Conservation (phyloP, 2,329 filamentous ascomycete species). For the Diaporthe nobilis region DNA sequence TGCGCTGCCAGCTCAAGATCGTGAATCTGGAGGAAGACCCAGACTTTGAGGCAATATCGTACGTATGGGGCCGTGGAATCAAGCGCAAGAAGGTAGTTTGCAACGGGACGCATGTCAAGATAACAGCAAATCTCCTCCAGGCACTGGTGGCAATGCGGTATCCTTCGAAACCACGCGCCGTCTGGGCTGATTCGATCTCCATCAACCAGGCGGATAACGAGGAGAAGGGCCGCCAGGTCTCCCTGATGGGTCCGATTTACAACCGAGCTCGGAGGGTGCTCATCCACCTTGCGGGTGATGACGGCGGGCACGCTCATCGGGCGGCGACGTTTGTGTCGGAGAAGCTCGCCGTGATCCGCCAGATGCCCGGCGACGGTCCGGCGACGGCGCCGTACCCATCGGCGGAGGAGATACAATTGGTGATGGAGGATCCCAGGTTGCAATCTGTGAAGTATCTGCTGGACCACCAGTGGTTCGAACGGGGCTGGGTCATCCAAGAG, state of each 20-base stretch:
- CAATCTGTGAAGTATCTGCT: neutral
- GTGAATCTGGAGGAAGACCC: constrained; percentile 1
- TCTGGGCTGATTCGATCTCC: constrained; percentile 2
- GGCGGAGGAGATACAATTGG: neutral
- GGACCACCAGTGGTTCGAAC: neutral
- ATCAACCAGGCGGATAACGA: constrained; percentile 21
- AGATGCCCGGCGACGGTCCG: no score
- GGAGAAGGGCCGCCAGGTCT: constrained; percentile 20
- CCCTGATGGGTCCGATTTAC: constrained; percentile 12
- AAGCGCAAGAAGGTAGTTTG: neutral
- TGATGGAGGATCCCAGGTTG: neutral
- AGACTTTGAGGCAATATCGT: constrained; percentile 8
- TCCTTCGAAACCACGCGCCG: neutral
- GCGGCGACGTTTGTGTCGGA: neutral
- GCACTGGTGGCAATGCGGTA: neutral
- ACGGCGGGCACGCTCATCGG: neutral
- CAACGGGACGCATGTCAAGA: neutral
- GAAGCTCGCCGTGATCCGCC: neutral
- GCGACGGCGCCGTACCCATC: neutral
- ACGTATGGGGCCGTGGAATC: constrained; percentile 9
- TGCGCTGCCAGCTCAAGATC: neutral
- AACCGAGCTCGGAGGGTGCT: neutral
- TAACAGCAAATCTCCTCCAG: constrained; percentile 5
- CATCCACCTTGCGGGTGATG: constrained; percentile 22
- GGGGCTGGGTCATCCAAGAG: constrained; percentile 34